phyloP scores from a whole-genome alignment of 495 filamentous ascomycete genomes.

The Mytilinidion resinicola region DNA sequence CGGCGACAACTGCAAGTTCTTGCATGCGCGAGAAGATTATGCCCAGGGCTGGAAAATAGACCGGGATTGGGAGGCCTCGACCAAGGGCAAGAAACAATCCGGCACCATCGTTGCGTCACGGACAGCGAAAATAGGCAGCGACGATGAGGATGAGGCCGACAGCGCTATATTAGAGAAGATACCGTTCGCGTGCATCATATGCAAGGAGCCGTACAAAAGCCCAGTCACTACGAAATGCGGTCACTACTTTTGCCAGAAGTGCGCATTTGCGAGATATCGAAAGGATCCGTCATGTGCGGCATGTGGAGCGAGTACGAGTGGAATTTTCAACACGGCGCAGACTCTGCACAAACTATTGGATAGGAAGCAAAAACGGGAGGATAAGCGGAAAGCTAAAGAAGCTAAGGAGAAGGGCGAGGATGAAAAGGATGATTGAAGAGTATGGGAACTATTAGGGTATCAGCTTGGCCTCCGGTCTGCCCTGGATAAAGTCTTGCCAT shows the following conservation, averaged over 20 bases:
- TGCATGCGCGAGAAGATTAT: conserved; percentile 82
- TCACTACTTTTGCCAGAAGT: conserved; percentile 91
- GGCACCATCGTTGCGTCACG: conserved; percentile 58
- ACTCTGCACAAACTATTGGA: conserved; percentile 73
- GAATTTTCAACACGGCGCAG: conserved; percentile 87
- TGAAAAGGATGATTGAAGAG: conserved; percentile 1
- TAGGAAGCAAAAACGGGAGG: conserved; percentile 69
- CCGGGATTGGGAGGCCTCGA: conserved; percentile 81
- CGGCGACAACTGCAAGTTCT: conserved; percentile 78
- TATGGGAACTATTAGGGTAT: no score
- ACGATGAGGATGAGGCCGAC: conserved; percentile 58
- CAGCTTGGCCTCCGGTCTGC: no score
- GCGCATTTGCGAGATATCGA: conserved; percentile 76
- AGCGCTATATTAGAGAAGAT: conserved; percentile 77
- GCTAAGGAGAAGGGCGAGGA: conserved; percentile 55
- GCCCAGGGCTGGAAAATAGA: conserved; percentile 94
- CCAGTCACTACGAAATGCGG: conserved; percentile 86
- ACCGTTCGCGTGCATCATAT: conserved; percentile 94
- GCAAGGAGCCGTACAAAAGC: conserved; percentile 69
- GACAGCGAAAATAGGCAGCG: conserved; percentile 40
- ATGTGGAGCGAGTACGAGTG: conserved; percentile 76
- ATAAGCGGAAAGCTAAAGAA: conserved; percentile 55
- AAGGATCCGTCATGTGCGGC: conserved; percentile 78
- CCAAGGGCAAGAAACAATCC: conserved; percentile 62
- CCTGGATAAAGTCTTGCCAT: no score